Percentiles rank a stretch among this genome's conserved stretches.
Conservation (phyloP, 2,329 filamentous ascomycete species). For the Cytospora leucostoma region DNA sequence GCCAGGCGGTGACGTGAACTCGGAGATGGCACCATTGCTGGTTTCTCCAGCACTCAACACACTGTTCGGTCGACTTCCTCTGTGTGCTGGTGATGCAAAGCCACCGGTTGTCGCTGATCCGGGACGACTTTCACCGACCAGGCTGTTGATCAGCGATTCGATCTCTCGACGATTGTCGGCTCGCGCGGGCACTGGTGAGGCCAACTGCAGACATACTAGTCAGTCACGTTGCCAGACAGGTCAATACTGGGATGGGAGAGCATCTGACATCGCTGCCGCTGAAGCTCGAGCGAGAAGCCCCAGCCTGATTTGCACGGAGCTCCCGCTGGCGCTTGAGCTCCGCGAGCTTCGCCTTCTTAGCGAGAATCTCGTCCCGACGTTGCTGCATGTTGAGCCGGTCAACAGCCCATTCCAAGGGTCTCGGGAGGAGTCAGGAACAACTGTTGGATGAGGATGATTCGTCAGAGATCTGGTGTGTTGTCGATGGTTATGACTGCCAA, state of each 20-base stretch:
- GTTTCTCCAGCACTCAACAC: constrained; percentile 80
- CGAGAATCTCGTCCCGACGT: constrained; percentile 92
- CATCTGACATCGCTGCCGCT: constrained; percentile 69
- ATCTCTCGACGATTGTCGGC: constrained; percentile 73
- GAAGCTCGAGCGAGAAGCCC: constrained; percentile 66
- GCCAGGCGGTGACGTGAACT: constrained; percentile 53
- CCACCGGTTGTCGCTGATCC: constrained; percentile 65
- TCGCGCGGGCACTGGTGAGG: constrained; percentile 70
- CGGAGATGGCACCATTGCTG: constrained; percentile 69
- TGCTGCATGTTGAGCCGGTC: constrained; percentile 62
- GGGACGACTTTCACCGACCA: constrained; percentile 78
- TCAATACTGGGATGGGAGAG: constrained; percentile 18
- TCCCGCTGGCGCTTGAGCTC: constrained; percentile 94
- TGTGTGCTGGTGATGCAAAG: constrained; percentile 64
- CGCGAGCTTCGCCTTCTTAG: constrained; percentile 94
- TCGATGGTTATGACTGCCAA: not conserved
- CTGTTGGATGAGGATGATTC: not conserved
- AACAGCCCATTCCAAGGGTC: constrained; percentile 50
- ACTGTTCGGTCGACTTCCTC: constrained; percentile 80
- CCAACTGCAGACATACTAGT: constrained; percentile 49
- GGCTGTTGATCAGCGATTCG: constrained; percentile 79
- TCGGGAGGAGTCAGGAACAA: not conserved
- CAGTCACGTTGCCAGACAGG: constrained; percentile 18
- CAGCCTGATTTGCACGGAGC: constrained; percentile 75
- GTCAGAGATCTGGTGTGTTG: not conserved